Evolutionary conservation across 139 green algal genomes (phyloP).

Genomic region (Picochlorum sp.): DNA sequence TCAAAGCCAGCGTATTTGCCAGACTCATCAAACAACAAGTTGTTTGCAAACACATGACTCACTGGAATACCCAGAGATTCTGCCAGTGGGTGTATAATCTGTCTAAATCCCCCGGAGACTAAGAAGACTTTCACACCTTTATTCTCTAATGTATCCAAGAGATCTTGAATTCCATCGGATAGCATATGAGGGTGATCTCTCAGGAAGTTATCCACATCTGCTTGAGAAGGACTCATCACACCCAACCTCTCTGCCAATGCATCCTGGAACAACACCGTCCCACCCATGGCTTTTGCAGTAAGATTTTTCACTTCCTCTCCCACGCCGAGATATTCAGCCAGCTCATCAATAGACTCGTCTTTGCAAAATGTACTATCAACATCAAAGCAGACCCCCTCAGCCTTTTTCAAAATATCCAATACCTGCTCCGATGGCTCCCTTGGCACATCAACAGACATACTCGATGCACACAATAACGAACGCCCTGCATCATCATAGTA

Average conservation of each 20-base stretch:
- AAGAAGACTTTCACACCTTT: constrained; percentile 77
- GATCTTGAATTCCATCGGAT: constrained; percentile 83
- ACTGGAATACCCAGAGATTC: constrained; percentile 70
- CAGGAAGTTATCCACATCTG: constrained; percentile 2
- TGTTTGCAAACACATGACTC: constrained; percentile 88
- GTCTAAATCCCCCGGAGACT: constrained; percentile 90
- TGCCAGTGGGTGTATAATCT: constrained; percentile 92
- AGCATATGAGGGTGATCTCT: constrained; percentile 7
- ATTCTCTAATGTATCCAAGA: constrained; percentile 57
- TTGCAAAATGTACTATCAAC: constrained; percentile 94
- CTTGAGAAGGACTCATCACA: constrained; percentile 59
- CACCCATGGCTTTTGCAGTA: constrained; percentile 80
- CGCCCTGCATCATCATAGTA: background rate
- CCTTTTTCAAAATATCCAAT: background rate
- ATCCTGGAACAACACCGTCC: constrained; percentile 80
- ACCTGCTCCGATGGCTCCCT: background rate
- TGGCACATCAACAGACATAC: background rate
- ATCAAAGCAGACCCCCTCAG: constrained; percentile 87
- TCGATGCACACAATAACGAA: background rate
- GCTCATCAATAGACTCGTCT: constrained; percentile 96
- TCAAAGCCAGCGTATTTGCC: constrained; percentile 92
- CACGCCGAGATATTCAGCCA: constrained; percentile 82
- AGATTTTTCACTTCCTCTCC: constrained; percentile 66
- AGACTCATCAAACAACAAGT: constrained; percentile 77
- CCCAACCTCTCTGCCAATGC: constrained; percentile 68